phyloP scores from a whole-genome alignment of 441 rosid genomes.

The Metrosideros polymorpha region DNA sequence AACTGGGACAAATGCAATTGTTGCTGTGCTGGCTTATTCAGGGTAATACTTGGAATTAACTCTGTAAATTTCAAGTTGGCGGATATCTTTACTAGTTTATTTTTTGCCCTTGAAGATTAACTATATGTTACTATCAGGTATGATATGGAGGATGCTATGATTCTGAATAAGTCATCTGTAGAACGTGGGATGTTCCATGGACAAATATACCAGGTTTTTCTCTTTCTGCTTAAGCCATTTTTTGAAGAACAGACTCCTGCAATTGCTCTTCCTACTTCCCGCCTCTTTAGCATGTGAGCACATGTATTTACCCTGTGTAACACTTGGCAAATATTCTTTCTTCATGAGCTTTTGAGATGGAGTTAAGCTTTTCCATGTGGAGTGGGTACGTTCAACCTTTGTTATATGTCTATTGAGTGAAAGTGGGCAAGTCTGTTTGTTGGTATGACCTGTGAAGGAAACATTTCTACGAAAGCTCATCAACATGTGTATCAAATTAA shows the following conservation, averaged over 20 bases:
- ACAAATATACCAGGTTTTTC: constrained; percentile 83
- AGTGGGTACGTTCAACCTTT: not conserved
- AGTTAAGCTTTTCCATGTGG: not conserved
- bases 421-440: not conserved
- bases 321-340: not conserved
- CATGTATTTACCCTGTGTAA: not conserved
- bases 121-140: constrained; percentile 30
- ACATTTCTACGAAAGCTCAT: not conserved
- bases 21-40: constrained; percentile 94
- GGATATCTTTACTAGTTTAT: not conserved
- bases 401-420: not conserved
- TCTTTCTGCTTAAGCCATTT: not conserved
- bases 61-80: not conserved
- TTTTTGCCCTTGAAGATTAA: not conserved
- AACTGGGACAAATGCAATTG: constrained; percentile 95
- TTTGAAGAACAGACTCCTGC: not conserved
- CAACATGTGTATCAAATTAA: not conserved
- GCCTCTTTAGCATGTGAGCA: not conserved
- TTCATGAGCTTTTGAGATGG: not conserved
- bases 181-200: constrained; percentile 98
- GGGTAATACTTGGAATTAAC: constrained; percentile 42
- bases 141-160: constrained; percentile 99
- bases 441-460: not conserved
- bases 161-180: constrained; percentile 87
- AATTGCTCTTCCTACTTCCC: not conserved